Percentiles rank a stretch among this genome's conserved stretches.
Evolutionary conservation across 768 basidiomycete genomes (phyloP).

Genomic region (Mycena leptocephala): DNA sequence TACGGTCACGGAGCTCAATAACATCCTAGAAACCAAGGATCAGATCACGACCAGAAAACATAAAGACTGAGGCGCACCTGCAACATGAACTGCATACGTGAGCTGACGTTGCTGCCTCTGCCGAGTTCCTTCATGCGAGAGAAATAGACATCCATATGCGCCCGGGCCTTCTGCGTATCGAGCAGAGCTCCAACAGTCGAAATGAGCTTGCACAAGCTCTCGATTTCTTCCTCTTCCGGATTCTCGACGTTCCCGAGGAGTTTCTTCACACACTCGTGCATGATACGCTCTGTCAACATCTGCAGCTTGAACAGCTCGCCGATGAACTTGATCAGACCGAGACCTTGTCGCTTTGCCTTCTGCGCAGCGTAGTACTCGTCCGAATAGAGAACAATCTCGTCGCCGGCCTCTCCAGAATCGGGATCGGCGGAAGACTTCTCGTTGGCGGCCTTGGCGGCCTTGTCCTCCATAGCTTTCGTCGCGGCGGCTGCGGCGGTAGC

Average conservation of each 20-base stretch:
- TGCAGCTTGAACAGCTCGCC: slow-evolving; percentile 99
- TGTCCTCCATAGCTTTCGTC: slow-evolving; percentile 88
- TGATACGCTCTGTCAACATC: slow-evolving; percentile 98
- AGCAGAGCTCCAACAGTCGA: slow-evolving; percentile 90
- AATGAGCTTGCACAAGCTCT: slow-evolving; percentile 94
- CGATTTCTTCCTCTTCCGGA: slow-evolving; percentile 98
- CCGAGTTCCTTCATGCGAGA: slow-evolving; percentile 88
- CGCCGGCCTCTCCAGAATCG: slow-evolving; percentile 59
- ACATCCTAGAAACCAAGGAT: slow-evolving; percentile 75
- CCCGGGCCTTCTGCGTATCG: slow-evolving; percentile 86
- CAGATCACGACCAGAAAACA: slow-evolving; percentile 11
- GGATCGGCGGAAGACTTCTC: slow-evolving; percentile 56
- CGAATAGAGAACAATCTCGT: slow-evolving; percentile 87
- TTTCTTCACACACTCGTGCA: slow-evolving; percentile 99
- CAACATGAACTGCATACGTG: slow-evolving; percentile 96
- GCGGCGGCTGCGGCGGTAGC: slow-evolving; percentile 90
- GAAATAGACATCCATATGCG: slow-evolving; percentile 96
- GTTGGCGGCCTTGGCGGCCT: slow-evolving; percentile 80
- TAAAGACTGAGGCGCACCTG: slow-evolving; percentile 70
- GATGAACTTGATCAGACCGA: slow-evolving; percentile 98
- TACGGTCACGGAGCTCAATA: slow-evolving; percentile 88
- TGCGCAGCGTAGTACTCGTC: slow-evolving; percentile 97
- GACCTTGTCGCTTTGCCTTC: slow-evolving; percentile 97
- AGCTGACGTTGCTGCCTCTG: slow-evolving; percentile 81
- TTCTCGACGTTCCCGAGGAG: slow-evolving; percentile 93